These are phyloP conservation scores for Viola pubescens DNA, from an alignment of 441 rosid genomes.

Conservation along the genomic window DNA sequence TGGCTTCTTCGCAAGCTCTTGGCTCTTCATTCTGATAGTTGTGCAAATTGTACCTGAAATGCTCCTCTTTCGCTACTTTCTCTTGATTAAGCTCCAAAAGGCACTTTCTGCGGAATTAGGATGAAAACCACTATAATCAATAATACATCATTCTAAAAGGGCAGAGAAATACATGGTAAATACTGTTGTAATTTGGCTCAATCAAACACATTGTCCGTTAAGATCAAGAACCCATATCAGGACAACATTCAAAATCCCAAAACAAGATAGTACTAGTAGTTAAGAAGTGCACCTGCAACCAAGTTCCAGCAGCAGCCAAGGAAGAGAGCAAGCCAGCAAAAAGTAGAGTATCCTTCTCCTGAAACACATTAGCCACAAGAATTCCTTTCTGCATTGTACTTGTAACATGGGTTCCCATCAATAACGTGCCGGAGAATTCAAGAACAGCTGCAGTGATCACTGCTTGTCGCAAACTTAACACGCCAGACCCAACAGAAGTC, in stretches of 20 bases:
- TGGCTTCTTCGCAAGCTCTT: too few relatives aligned
- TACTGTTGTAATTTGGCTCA: too few relatives aligned
- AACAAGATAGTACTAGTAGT: background rate
- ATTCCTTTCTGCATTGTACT: conserved; percentile 99
- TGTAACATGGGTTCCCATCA: conserved; percentile 95
- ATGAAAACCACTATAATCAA: too few relatives aligned
- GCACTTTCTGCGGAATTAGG: too few relatives aligned
- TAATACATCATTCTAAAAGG: too few relatives aligned
- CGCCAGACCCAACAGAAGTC: conserved; percentile 94
- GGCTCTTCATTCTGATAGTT: too few relatives aligned
- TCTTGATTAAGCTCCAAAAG: too few relatives aligned
- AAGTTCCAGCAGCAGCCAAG: conserved; percentile 92
- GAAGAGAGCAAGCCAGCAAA: conserved; percentile 88
- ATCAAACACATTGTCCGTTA: too few relatives aligned
- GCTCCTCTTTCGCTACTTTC: too few relatives aligned
- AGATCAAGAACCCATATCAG: too few relatives aligned
- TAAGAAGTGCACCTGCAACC: conserved; percentile 68
- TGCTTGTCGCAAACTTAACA: conserved; percentile 70
- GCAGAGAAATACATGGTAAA: too few relatives aligned
- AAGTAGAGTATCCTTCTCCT: conserved; percentile 74
- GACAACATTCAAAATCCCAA: background rate
- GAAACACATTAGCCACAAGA: conserved; percentile 73
- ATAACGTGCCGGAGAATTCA: conserved; percentile 92
- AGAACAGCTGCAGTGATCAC: conserved; percentile 83
- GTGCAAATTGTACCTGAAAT: too few relatives aligned